These are phyloP conservation scores for Amanita pallidorosea DNA, from an alignment of 768 basidiomycete species.

Conservation along the genomic window DNA sequence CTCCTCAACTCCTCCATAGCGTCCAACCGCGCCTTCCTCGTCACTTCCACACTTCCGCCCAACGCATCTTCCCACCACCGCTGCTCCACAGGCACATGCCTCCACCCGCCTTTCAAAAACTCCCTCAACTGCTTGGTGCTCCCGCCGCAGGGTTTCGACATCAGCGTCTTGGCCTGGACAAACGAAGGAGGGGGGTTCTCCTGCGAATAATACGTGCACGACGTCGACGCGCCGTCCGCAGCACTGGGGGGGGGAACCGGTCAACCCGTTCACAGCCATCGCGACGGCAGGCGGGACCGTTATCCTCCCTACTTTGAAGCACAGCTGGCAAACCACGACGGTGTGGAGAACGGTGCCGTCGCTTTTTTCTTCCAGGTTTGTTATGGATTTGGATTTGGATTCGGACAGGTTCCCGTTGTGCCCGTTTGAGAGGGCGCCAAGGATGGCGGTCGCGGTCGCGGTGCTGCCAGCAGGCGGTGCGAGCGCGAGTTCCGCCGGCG, in stretches of 20 bases:
- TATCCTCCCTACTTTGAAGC: constrained; percentile 63
- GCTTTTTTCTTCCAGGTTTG: constrained; percentile 19
- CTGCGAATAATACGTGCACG: too few species aligned
- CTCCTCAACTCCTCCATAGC: constrained; percentile 21
- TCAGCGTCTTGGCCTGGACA: constrained; percentile 25
- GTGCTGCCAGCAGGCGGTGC: too few species aligned
- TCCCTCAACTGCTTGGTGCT: constrained; percentile 27
- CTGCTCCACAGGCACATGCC: constrained; percentile 40
- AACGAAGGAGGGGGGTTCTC: constrained; percentile 40
- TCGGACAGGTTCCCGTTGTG: constrained; percentile 22
- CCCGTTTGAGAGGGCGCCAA: constrained; percentile 6
- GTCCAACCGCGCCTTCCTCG: constrained; percentile 21
- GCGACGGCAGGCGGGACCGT: constrained; percentile 62
- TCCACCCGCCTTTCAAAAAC: constrained; percentile 53
- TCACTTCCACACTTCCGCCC: constrained; percentile 32
- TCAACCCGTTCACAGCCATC: constrained; percentile 50
- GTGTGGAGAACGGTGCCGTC: constrained; percentile 56
- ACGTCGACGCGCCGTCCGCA: constrained; percentile 5
- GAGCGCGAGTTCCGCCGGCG: background rate
- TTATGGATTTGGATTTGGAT: too few species aligned
- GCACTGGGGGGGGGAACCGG: constrained; percentile 19
- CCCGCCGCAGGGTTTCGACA: constrained; percentile 22
- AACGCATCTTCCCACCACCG: constrained; percentile 66
- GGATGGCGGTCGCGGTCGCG: too few species aligned
- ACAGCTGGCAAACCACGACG: constrained; percentile 48